A percentile compares a stretch with the other conserved stretches of the same genome.
These are phyloP conservation scores for Cyberlindnera mississippiensis DNA, from an alignment of 805 yeast genomes.

Conservation along the genomic window DNA sequence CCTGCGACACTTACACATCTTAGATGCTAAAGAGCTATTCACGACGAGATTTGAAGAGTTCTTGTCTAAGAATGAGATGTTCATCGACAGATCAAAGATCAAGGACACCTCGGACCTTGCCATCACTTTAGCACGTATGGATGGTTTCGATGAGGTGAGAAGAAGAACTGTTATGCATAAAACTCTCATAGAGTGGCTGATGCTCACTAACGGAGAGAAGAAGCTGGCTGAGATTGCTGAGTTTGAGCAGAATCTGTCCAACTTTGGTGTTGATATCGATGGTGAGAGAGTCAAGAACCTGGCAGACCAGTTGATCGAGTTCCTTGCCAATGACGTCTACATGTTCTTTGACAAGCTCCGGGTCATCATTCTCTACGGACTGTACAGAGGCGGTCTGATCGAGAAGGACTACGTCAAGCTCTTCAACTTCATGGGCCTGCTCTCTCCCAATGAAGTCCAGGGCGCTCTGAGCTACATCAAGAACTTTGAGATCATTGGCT, in stretches of 20 bases:
- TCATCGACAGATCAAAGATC: conserved; percentile 64
- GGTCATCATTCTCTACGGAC: conserved; percentile 65
- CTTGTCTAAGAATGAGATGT: conserved; percentile 66
- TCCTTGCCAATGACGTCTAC: conserved; percentile 47
- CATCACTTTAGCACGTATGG: conserved; percentile 67
- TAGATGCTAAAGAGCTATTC: conserved; percentile 65
- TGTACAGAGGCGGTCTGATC: conserved; percentile 78
- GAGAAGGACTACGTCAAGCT: conserved; percentile 71
- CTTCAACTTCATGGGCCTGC: conserved; percentile 47
- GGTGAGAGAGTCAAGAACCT: conserved; percentile 58
- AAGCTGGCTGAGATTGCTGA: conserved; percentile 72
- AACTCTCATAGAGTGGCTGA: conserved; percentile 59
- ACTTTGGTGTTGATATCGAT: conserved; percentile 65
- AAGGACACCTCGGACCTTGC: conserved; percentile 67
- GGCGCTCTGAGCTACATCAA: conserved; percentile 50
- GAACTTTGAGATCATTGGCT: conserved; percentile 58
- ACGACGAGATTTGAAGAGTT: conserved; percentile 58
- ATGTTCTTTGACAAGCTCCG: conserved; percentile 69
- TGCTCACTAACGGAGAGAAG: conserved; percentile 53
- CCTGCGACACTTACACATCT: conserved; percentile 69
- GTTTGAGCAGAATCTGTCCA: conserved; percentile 78
- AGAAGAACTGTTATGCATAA: conserved; percentile 57
- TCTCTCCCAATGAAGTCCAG: conserved; percentile 36
- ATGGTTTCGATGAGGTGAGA: conserved; percentile 65
- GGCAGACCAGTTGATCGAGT: conserved; percentile 55